Conservation (phyloP, 2,329 filamentous ascomycete genomes). For the Falciphora oryzae region DNA sequence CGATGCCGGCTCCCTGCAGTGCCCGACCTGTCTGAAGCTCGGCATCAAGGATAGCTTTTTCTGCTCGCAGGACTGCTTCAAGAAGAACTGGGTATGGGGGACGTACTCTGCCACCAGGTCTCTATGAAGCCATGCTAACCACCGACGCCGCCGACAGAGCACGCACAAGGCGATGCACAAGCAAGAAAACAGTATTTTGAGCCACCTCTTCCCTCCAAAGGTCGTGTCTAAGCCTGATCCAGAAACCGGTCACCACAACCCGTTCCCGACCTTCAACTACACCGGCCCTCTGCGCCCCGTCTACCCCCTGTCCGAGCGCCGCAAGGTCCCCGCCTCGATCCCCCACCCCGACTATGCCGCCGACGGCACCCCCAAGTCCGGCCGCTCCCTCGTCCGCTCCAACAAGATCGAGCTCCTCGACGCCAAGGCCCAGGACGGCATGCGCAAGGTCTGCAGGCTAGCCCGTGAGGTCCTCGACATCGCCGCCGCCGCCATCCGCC, state of each 20-base stretch:
- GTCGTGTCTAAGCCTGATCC: slow-evolving; percentile 85
- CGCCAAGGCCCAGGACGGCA: slow-evolving; percentile 73
- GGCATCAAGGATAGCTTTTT: slow-evolving; percentile 88
- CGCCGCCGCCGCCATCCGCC: slow-evolving; percentile 73
- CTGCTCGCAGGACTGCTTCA: slow-evolving; percentile 98
- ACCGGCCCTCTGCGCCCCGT: slow-evolving; percentile 78
- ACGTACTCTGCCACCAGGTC: slow-evolving; percentile 29
- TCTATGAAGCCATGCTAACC: neutral
- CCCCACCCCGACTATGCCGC: slow-evolving; percentile 80
- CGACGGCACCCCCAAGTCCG: slow-evolving; percentile 67
- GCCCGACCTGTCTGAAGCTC: slow-evolving; percentile 89
- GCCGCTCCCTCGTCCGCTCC: slow-evolving; percentile 55
- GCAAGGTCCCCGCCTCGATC: slow-evolving; percentile 74
- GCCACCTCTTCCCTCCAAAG: slow-evolving; percentile 69
- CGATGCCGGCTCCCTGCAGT: slow-evolving; percentile 79
- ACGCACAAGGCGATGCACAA: slow-evolving; percentile 84
- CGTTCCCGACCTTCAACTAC: slow-evolving; percentile 81
- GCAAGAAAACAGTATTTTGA: slow-evolving; percentile 68
- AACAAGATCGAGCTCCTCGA: slow-evolving; percentile 82
- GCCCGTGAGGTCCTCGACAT: slow-evolving; percentile 91
- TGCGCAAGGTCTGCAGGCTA: slow-evolving; percentile 86
- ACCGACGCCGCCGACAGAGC: slow-evolving; percentile 41
- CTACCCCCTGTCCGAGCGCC: slow-evolving; percentile 71
- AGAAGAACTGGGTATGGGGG: slow-evolving; percentile 79
- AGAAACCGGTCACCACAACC: slow-evolving; percentile 86